A percentile compares a stretch with the other conserved stretches of the same genome.
phyloP scores from a whole-genome alignment of 306 rosid species.

The Lathyrus aphaca region DNA sequence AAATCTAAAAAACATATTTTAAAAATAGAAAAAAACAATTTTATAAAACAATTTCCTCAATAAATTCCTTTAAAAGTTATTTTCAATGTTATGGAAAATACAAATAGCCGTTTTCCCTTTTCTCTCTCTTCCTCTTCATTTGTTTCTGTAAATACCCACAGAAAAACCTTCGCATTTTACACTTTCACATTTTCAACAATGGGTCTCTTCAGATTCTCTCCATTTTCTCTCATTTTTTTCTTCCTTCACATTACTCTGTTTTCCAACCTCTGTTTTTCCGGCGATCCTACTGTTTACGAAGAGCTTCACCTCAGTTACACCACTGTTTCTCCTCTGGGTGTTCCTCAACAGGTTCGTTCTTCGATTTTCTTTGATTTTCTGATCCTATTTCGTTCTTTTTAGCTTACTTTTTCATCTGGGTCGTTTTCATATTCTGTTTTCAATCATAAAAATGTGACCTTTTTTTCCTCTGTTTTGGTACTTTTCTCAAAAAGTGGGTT shows the following conservation, averaged over 20 bases:
- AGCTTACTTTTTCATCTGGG: background rate
- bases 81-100: background rate
- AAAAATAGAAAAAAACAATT: no score
- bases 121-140: background rate
- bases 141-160: background rate
- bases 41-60: no score
- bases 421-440: background rate
- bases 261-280: constrained; percentile 53
- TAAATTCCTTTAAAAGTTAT: no score
- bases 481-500: background rate
- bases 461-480: constrained; percentile 5
- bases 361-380: constrained; percentile 10
- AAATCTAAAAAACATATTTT: no score
- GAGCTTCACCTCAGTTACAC: constrained; percentile 67
- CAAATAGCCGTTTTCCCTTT: constrained; percentile 29
- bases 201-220: constrained; percentile 45
- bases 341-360: constrained; percentile 68
- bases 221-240: constrained; percentile 30
- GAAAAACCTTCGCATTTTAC: background rate
- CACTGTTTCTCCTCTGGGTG: constrained; percentile 80
- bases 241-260: constrained; percentile 46
- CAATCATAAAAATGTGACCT: background rate
- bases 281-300: constrained; percentile 58
- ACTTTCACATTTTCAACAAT: constrained; percentile 30
- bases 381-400: background rate